These are phyloP conservation scores for Ogataea sp. DNA, from an alignment of 805 yeast genomes.

Conservation along the genomic window DNA sequence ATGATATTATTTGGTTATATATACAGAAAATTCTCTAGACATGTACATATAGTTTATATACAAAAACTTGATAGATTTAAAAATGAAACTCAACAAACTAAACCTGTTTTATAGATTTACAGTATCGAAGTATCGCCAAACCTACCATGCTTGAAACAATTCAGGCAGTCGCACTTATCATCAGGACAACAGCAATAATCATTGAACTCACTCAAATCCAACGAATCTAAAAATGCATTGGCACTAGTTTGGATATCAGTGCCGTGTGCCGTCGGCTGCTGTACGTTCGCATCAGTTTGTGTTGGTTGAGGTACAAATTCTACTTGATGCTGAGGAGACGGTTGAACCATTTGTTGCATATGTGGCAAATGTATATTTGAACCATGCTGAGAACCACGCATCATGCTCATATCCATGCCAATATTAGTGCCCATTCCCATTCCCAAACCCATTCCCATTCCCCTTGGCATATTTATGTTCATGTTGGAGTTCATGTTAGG, in stretches of 20 bases:
- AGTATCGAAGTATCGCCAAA: constrained; percentile 12
- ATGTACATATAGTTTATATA: neutral
- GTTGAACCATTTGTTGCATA: neutral
- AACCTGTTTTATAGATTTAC: constrained; percentile 3
- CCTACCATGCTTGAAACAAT: constrained; percentile 25
- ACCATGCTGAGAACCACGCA: too few species aligned
- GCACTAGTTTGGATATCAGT: constrained; percentile 8
- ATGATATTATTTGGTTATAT: neutral
- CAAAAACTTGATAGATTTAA: neutral
- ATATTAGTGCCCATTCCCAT: too few species aligned
- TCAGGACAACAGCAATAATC: constrained; percentile 23
- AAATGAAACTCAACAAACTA: neutral
- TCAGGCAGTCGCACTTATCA: constrained; percentile 22
- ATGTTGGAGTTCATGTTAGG: neutral
- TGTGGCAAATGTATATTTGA: neutral
- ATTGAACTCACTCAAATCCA: constrained; percentile 15
- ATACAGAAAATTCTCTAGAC: neutral
- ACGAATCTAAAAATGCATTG: constrained; percentile 12
- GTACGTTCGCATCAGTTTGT: too few species aligned
- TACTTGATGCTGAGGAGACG: neutral
- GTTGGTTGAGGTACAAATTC: neutral
- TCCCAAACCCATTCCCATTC: too few species aligned
- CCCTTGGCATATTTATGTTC: too few species aligned
- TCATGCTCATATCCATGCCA: too few species aligned
- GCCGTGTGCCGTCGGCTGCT: too few species aligned